phyloP scores from a whole-genome alignment of 345 rosid species.

The Nephelium lappaceum region DNA sequence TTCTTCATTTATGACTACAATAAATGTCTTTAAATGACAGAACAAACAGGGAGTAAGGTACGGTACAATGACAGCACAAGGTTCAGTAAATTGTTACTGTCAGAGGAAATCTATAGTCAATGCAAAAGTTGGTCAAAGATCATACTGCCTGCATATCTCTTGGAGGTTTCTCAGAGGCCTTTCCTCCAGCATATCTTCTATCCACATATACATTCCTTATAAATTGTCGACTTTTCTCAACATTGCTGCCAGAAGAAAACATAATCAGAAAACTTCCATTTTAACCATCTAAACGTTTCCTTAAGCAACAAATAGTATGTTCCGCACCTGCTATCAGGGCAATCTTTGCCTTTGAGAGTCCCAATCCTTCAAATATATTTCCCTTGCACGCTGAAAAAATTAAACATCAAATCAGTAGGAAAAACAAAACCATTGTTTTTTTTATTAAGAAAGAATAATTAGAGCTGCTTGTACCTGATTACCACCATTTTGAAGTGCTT shows the following conservation, averaged over 20 bases:
- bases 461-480: slow-evolving; percentile 69
- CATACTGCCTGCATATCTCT: slow-evolving; percentile 69
- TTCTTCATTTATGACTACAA: slow-evolving; percentile 8
- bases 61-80: background rate
- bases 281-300: slow-evolving; percentile 7
- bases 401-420: slow-evolving; percentile 24
- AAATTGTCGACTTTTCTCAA: slow-evolving; percentile 75
- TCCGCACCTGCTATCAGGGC: slow-evolving; percentile 80
- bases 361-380: slow-evolving; percentile 80
- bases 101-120: background rate
- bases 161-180: slow-evolving; percentile 66
- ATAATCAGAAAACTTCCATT: slow-evolving; percentile 9
- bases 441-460: slow-evolving; percentile 11
- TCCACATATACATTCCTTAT: slow-evolving; percentile 84
- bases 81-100: background rate
- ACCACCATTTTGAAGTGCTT: slow-evolving; percentile 94
- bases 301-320: slow-evolving; percentile 17
- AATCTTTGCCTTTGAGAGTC: slow-evolving; percentile 85
- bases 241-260: slow-evolving; percentile 61
- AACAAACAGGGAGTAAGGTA: background rate
- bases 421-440: slow-evolving; percentile 16
- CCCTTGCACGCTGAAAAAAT: slow-evolving; percentile 85
- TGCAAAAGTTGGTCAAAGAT: slow-evolving; percentile 1
- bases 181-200: slow-evolving; percentile 75
- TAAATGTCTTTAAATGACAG: background rate